Base-by-base conservation (phyloP, 2,329 filamentous ascomycete genomes). In the Talaromyces sp. region DNA sequence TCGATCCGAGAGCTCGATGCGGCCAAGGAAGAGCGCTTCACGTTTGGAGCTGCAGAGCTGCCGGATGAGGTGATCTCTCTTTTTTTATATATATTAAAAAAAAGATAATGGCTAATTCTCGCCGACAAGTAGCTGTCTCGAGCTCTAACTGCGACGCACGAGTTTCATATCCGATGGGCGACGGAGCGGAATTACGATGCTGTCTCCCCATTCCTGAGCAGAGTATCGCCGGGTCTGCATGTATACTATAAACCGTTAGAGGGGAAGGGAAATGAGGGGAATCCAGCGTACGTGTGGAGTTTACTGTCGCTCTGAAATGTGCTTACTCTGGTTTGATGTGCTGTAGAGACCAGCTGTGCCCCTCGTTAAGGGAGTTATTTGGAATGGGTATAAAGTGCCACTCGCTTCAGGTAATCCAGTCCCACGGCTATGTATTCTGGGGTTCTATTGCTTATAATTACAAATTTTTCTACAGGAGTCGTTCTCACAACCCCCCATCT, bases 131-230 rank as follows among this genome's bases (percentile, higher is more conserved):
- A 86, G 84, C 73, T 95, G 17, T 82, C 81, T 62, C 74, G 81
- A 27, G 75, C 89, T 14, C 78, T 96, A 27, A 80, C 82, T 58
- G 80, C 84, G 67, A 85, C 84, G 64, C 84, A 88, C 67, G 87
- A 91, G 72, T 77, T 97, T 49, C 89, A 93, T 73, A 78, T 97
- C 61, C 85, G 89, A 71, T 96, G 92, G 90, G 82, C 84, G n/a
- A 84, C 86, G 14, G 77, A 85, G 2, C 68, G 70, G 7, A 68
- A 81, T 1, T 88, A 87, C 71, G 77, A 83, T 43, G 78, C 83
- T 1, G 78, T 88, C 51, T 81, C 87, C 43, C 93, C 93, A 1
- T 88, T 95, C 68, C 79, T 84, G 50, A 91, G 91, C 56, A 84
- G 89, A 61, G 75, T 92, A 14, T 86, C 91, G 1, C 87, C 93